A percentile compares a stretch with the other conserved stretches of the same genome.
These are phyloP conservation scores for Phytophthora pinifolia DNA, from an alignment of 352 stramenopile genomes.

Conservation along the genomic window DNA sequence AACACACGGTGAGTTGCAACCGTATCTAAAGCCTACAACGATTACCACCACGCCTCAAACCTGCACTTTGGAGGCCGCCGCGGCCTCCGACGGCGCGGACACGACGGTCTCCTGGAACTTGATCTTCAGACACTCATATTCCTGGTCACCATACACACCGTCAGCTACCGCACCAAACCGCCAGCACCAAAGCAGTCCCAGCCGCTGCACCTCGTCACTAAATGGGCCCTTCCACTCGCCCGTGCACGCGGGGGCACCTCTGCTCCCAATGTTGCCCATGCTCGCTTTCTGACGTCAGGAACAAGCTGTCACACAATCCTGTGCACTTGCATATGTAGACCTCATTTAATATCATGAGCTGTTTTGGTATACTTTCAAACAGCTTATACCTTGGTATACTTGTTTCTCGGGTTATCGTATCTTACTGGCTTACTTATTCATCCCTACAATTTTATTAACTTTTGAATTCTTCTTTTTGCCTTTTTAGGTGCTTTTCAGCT, in stretches of 20 bases:
- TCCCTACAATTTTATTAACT: too few species aligned
- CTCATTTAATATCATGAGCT: too few species aligned
- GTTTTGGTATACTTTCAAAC: too few species aligned
- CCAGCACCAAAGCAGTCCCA: not conserved
- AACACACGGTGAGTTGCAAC: slow-evolving; percentile 1
- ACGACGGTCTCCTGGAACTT: slow-evolving; percentile 47
- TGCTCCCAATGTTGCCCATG: slow-evolving; percentile 47
- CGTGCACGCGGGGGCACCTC: slow-evolving; percentile 2
- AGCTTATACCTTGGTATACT: too few species aligned
- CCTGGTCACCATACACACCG: slow-evolving; percentile 29
- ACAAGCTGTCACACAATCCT: too few species aligned
- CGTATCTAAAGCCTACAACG: not conserved
- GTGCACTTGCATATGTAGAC: too few species aligned
- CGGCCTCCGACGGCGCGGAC: slow-evolving; percentile 18
- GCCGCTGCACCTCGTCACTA: slow-evolving; percentile 56
- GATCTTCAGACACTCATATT: slow-evolving; percentile 60
- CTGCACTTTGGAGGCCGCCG: slow-evolving; percentile 42
- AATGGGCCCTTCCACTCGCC: slow-evolving; percentile 79
- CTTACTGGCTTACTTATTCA: too few species aligned
- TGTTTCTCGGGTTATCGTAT: too few species aligned
- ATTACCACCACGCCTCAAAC: slow-evolving; percentile 14
- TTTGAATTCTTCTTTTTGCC: too few species aligned
- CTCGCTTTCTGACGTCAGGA: slow-evolving; percentile 12
- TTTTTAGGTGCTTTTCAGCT: too few species aligned
- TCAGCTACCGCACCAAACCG: not conserved